phyloP scores from a whole-genome alignment of 225 moss, liverwort and hornwort genomes.

The Anthoceros angustus region DNA sequence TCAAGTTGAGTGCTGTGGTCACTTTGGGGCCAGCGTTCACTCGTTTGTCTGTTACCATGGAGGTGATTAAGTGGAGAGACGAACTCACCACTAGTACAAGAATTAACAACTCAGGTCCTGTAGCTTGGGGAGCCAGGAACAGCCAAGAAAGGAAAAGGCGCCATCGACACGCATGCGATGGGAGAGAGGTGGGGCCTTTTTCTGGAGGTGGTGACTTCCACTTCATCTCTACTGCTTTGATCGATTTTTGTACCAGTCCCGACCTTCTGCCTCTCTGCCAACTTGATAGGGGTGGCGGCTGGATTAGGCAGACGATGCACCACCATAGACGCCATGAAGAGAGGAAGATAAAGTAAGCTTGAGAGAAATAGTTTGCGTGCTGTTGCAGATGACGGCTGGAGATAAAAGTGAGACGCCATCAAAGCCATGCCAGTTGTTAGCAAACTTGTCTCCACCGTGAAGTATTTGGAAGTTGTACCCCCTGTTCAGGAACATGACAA shows the following conservation, averaged over 20 bases:
- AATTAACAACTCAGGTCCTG: too few relatives aligned
- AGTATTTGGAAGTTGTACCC: constrained; percentile 42
- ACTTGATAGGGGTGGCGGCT: constrained; percentile 13
- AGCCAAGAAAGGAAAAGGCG: background rate
- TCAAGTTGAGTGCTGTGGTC: too few relatives aligned
- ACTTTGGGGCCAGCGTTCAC: too few relatives aligned
- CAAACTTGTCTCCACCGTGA: constrained; percentile 48
- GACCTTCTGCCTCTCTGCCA: background rate
- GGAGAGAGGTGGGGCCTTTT: background rate
- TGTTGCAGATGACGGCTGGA: constrained; percentile 37
- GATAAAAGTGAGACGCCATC: constrained; percentile 46
- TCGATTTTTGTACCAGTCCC: constrained; percentile 4
- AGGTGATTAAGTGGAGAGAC: too few relatives aligned
- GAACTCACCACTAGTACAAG: too few relatives aligned
- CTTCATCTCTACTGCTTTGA: background rate
- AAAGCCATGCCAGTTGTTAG: constrained; percentile 49
- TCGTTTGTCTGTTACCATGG: too few relatives aligned
- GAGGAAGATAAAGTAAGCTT: constrained; percentile 66
- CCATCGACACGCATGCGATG: background rate
- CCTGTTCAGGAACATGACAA: constrained; percentile 7
- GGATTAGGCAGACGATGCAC: constrained; percentile 62
- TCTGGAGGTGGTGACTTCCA: background rate
- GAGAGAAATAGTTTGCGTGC: constrained; percentile 66
- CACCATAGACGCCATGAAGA: constrained; percentile 64
- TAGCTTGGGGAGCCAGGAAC: too few relatives aligned